These are phyloP conservation scores for Penicillium pulvis DNA, from an alignment of 495 filamentous ascomycete genomes.

Conservation along the genomic window DNA sequence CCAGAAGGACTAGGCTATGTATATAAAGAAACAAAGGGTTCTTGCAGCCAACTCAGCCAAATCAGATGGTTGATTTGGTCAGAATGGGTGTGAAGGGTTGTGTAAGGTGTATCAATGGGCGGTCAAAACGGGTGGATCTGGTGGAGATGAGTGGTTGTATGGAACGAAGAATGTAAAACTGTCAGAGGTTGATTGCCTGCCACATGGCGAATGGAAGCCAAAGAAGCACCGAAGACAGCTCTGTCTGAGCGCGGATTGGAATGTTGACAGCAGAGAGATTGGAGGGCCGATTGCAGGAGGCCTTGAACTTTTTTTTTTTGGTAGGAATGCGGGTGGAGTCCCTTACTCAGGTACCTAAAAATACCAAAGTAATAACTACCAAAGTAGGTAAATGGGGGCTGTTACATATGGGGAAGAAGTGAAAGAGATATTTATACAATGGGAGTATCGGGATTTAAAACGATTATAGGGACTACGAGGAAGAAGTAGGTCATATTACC, in stretches of 20 bases:
- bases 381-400: constrained; percentile 15
- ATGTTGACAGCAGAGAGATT: constrained; percentile 22
- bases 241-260: constrained; percentile 21
- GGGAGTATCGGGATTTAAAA: neutral
- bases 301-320: constrained; percentile 16
- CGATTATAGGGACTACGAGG: neutral
- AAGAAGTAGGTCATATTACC: neutral
- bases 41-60: constrained; percentile 3
- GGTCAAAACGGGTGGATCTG: constrained; percentile 34
- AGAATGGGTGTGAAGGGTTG: constrained; percentile 17
- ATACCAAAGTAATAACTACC: constrained; percentile 22
- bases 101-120: constrained; percentile 26
- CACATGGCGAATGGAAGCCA: constrained; percentile 29
- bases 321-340: constrained; percentile 29
- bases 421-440: neutral
- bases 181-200: constrained; percentile 31
- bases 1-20: constrained; percentile 19
- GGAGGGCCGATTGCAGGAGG: constrained; percentile 20
- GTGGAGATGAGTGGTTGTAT: constrained; percentile 16
- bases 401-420: constrained; percentile 9
- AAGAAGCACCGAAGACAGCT: constrained; percentile 26
- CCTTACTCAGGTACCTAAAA: constrained; percentile 33
- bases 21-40: constrained; percentile 21
- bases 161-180: constrained; percentile 23
- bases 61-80: constrained; percentile 3